These are phyloP conservation scores for Stereum hirsutum DNA, from an alignment of 1,284 basidiomycete species.

Conservation along the genomic window DNA sequence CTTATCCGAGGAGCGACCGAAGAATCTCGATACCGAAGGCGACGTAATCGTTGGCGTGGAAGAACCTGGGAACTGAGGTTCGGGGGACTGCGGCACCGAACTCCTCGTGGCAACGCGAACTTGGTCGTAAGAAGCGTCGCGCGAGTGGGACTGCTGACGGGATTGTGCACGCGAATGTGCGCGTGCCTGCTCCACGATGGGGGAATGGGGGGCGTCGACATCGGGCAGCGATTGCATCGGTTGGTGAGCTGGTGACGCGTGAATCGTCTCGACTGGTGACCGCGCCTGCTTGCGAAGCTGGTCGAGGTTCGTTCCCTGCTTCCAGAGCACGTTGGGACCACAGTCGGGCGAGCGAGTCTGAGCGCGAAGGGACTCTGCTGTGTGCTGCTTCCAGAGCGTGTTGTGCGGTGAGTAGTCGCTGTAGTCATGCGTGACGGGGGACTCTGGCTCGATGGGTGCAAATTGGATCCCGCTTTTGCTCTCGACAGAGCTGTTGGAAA, in stretches of 20 bases:
- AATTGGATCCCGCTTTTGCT: constrained; percentile 1
- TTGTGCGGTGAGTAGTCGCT: not conserved
- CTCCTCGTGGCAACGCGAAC: too few relatives aligned
- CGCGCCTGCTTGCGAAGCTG: not conserved
- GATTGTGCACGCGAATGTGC: too few relatives aligned
- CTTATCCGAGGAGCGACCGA: constrained; percentile 8
- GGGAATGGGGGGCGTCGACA: too few relatives aligned
- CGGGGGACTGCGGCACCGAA: not conserved
- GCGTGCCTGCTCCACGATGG: too few relatives aligned
- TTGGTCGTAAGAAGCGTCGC: too few relatives aligned
- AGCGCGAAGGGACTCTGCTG: not conserved
- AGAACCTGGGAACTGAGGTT: not conserved
- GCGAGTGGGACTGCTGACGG: too few relatives aligned
- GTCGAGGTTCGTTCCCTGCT: constrained; percentile 1
- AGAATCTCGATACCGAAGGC: constrained; percentile 2
- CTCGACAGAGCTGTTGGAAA: constrained; percentile 2
- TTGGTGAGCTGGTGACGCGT: not conserved
- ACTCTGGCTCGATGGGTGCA: not conserved
- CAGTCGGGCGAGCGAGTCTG: not conserved
- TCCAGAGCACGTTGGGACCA: too few relatives aligned
- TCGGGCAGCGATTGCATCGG: too few relatives aligned
- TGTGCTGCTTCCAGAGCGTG: not conserved
- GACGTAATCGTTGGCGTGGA: not conserved
- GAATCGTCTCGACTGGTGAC: constrained; percentile 1
- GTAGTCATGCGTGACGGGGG: too few relatives aligned